Evolutionary conservation across 495 filamentous ascomycete species (phyloP), one percentile per base, ranked within the genome.

Genomic region (Achaetomiella virescens): DNA sequence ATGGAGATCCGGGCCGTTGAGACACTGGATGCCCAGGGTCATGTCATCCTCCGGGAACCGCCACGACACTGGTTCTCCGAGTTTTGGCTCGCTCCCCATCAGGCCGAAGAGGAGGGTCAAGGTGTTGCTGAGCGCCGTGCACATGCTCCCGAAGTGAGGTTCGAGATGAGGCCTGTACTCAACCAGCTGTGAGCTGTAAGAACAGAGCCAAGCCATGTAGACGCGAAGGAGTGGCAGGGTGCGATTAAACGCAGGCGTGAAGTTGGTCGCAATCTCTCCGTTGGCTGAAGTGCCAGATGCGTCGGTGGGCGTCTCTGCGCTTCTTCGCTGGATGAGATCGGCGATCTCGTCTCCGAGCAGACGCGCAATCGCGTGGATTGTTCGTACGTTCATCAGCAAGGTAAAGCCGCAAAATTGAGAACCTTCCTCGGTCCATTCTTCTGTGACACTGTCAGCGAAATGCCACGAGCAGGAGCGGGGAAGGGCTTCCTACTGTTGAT

Each of bases 321-420:
- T 18, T 20, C 47, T 55, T 20, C 58, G 58, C 49, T 65, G 51
- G 15, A 66, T 48, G 17, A 62, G 17, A 3, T 65, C 60, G 11
- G 46, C 20, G 10, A 67, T 55, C 35, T 70, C 66, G 3, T 63
- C 60, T 29, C 50, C 71, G 29, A 97, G 78, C 35, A 88, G 74
- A 50, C 88, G 84, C 25, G 93, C 81, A 14, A 97, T 76, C 1
- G 80, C 85, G 48, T 85, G 82, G 63, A 95, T 87, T 0, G 85
- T 91, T 29, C 86, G 88, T 45, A 91, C 76, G 59, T 97, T 98
- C 54, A 95, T 77, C 21, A 85, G 79, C 33, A 95, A 78, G 50
- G 88, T 83, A 67, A 87, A 91, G 49, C 85, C 80, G 65, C 81
- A 84, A 3, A 87, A 81, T 52, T 80, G 71, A 18, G 77, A 72